Conservation (phyloP, 345 rosid genomes). For the Camelina laxa region DNA sequence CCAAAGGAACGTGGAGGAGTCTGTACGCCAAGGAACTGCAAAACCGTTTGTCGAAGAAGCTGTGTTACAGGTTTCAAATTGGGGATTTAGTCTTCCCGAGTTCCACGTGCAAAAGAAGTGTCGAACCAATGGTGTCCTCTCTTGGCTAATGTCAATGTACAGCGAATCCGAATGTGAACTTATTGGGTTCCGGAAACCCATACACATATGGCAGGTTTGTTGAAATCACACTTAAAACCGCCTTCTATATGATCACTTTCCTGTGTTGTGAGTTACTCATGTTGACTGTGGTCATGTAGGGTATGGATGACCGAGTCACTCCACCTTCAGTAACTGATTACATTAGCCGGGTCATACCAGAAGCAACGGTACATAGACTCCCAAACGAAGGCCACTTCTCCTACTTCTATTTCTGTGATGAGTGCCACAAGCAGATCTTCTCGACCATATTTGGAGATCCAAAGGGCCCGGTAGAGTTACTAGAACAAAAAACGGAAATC, state of each 20-base stretch:
- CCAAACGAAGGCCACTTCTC: constrained; percentile 91
- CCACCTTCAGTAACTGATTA: constrained; percentile 71
- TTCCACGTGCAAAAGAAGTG: constrained; percentile 75
- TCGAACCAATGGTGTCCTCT: constrained; percentile 61
- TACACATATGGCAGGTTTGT: constrained; percentile 97
- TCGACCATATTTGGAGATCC: constrained; percentile 74
- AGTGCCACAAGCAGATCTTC: constrained; percentile 76
- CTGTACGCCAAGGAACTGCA: constrained; percentile 76
- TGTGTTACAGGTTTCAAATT: constrained; percentile 67
- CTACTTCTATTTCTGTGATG: constrained; percentile 75
- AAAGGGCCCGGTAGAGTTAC: constrained; percentile 55
- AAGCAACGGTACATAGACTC: constrained; percentile 63
- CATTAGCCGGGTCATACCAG: constrained; percentile 75
- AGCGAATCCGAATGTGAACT: constrained; percentile 75
- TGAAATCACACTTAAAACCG: constrained; percentile 3
- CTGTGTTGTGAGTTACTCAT: constrained; percentile 9
- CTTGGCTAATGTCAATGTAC: constrained; percentile 83
- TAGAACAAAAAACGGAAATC: constrained; percentile 40
- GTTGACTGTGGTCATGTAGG: constrained; percentile 51
- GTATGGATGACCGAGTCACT: constrained; percentile 75
- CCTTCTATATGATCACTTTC: constrained; percentile 18
- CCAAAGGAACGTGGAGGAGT: constrained; percentile 93
- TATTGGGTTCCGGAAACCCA: constrained; percentile 71
- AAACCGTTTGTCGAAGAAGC: constrained; percentile 86
- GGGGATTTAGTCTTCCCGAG: constrained; percentile 85